Conservation (phyloP, 495 filamentous ascomycete genomes). For the Podospora pseudoanserina region DNA sequence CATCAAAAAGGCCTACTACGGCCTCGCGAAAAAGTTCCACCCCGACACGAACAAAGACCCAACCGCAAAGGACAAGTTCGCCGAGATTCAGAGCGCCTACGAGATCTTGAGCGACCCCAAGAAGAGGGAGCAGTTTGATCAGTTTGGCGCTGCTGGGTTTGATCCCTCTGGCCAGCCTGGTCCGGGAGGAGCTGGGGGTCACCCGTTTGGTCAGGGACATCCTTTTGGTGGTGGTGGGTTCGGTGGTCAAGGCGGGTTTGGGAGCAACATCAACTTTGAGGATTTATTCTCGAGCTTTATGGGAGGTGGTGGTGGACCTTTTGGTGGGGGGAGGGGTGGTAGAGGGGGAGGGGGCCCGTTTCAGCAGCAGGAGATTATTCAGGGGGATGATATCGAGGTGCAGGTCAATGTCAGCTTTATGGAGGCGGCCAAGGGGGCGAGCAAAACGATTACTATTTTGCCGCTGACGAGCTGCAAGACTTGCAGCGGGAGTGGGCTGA, state of each 20-base stretch:
- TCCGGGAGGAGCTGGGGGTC: conserved; percentile 55
- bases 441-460: conserved; percentile 71
- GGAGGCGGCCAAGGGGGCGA: conserved; percentile 88
- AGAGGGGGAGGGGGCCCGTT: conserved; percentile 45
- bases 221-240: conserved; percentile 14
- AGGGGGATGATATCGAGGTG: conserved; percentile 92
- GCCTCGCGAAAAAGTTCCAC: conserved; percentile 96
- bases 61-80: conserved; percentile 86
- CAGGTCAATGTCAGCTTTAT: conserved; percentile 89
- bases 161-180: conserved; percentile 69
- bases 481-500: conserved; percentile 79
- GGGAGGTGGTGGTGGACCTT: conserved; percentile 55
- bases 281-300: conserved; percentile 89
- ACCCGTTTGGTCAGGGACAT: conserved; percentile 41
- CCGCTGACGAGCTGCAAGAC: conserved; percentile 75
- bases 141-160: conserved; percentile 84
- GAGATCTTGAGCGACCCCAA: conserved; percentile 87
- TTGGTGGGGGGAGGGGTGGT: conserved; percentile 45
- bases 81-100: conserved; percentile 86
- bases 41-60: conserved; percentile 97
- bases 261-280: conserved; percentile 84
- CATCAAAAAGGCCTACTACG: conserved; percentile 98
- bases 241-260: conserved; percentile 58
- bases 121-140: conserved; percentile 87
- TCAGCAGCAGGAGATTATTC: conserved; percentile 71